Evolutionary conservation across 1,284 basidiomycete species (phyloP), one percentile per base, ranked within the genome.

Genomic region (Ganoderma multipileum): DNA sequence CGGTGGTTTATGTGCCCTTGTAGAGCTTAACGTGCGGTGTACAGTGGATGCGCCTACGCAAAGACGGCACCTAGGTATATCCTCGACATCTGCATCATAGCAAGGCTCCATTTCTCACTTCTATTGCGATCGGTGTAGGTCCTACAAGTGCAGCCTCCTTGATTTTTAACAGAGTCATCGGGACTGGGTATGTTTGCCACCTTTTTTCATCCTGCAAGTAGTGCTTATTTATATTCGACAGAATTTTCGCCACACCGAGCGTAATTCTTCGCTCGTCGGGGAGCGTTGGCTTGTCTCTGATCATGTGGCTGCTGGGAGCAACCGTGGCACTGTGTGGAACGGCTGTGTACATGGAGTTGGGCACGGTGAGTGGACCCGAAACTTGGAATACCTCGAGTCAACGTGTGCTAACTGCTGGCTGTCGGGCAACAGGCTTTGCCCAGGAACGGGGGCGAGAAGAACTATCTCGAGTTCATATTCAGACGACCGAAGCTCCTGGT

Each of bases 91-190:
- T 61, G 7, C 23, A 11, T 28, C 58, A 42, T 5, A 23, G 12
- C 1, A n/a, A n/a, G n/a, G n/a, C n/a, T 16, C 3, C 7, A 16
- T 59, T 23, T 39, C 20, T 33, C 58, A 63, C 50, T 12, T 54
- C 36, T 41, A 4, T n/a, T 41, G n/a, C 47, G n/a, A 16, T 47
- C 11, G 3, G 6, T 20, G 52, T 64, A 85, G 89, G 89, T 3
- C 71, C 89, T 3, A 77, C 85, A 42, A 92, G 89, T 67, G 88
- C 90, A 0, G 78, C 89, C 9, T 90, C 90, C 71, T 83, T 94
- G 30, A 90, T 94, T 47, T 91, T 92, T 78, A 94, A 94, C 74
- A 86, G 91, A 23, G 84, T 93, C 26, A 89, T 94, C 44, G 92
- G 92, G n/a, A 89, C 91, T 20, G 92, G 92, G 89, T 91, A 72